These are phyloP conservation scores for Podaxis mareebaensis DNA, from an alignment of 768 basidiomycete species.

Conservation along the genomic window DNA sequence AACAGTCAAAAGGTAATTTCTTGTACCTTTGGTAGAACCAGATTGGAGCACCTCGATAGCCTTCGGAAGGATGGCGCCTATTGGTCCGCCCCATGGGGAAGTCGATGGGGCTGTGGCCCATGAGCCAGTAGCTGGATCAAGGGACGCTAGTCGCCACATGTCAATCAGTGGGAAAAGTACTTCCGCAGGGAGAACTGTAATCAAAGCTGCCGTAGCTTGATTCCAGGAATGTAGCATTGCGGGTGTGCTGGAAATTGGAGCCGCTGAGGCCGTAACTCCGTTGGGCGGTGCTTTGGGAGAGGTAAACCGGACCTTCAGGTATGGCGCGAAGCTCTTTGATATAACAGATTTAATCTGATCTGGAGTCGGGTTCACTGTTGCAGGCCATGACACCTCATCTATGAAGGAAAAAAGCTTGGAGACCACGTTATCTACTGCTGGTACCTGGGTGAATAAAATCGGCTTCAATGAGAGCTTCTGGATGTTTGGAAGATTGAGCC, in stretches of 20 bases:
- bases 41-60: slow-evolving; percentile 35
- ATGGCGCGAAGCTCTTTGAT: slow-evolving; percentile 51
- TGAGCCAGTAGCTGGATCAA: slow-evolving; percentile 57
- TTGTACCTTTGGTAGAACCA: slow-evolving; percentile 30
- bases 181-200: slow-evolving; percentile 44
- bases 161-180: slow-evolving; percentile 82
- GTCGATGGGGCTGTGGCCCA: slow-evolving; percentile 44
- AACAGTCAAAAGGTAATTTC: slow-evolving; percentile 64
- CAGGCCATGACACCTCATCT: slow-evolving; percentile 43
- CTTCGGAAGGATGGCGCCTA: slow-evolving; percentile 48
- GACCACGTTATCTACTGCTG: slow-evolving; percentile 63
- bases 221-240: slow-evolving; percentile 50
- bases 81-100: slow-evolving; percentile 33
- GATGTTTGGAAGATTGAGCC: slow-evolving; percentile 58
- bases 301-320: slow-evolving; percentile 62
- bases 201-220: slow-evolving; percentile 44
- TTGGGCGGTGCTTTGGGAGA: slow-evolving; percentile 21
- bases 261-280: slow-evolving; percentile 15
- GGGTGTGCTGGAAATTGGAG: slow-evolving; percentile 33
- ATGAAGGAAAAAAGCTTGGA: slow-evolving; percentile 66
- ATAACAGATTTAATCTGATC: slow-evolving; percentile 53
- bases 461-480: slow-evolving; percentile 68
- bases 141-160: slow-evolving; percentile 76
- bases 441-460: slow-evolving; percentile 74
- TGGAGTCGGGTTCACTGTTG: slow-evolving; percentile 27